Conservation (phyloP, 257 asterid species). For the Solanum dulcamara region DNA sequence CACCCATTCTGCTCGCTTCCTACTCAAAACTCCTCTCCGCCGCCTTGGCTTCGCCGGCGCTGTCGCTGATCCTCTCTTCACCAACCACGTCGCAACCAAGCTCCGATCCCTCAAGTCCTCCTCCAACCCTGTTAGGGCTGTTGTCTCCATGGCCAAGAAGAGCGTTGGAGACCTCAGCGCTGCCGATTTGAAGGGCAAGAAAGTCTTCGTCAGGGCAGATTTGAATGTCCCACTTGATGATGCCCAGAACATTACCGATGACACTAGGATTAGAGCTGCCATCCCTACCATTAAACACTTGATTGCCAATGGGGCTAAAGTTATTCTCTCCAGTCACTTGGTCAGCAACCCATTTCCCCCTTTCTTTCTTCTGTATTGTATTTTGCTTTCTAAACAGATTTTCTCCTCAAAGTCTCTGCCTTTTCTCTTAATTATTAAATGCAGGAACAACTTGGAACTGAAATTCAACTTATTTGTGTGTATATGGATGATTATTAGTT, state of each 20-base stretch:
- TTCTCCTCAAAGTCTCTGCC: not conserved
- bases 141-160: conserved; percentile 48
- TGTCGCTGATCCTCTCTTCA: conserved; percentile 27
- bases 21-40: conserved; percentile 35
- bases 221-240: conserved; percentile 75
- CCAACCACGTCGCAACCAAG: conserved; percentile 34
- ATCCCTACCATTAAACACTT: conserved; percentile 61
- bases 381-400: not conserved
- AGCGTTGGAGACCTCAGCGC: conserved; percentile 53
- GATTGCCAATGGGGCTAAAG: conserved; percentile 55
- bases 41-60: conserved; percentile 41
- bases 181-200: conserved; percentile 60
- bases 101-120: conserved; percentile 28
- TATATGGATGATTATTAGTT: not conserved
- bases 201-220: conserved; percentile 62
- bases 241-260: conserved; percentile 52
- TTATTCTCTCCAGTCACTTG: conserved; percentile 50
- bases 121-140: conserved; percentile 32
- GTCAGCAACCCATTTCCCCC: conserved; percentile 9
- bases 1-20: conserved; percentile 32
- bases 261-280: conserved; percentile 77
- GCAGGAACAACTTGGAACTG: not conserved
- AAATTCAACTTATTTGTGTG: not conserved
- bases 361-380: not conserved
- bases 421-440: not conserved